A percentile compares a stretch with the other conserved stretches of the same genome.
Evolutionary conservation across 2,329 filamentous ascomycete species (phyloP).

Genomic region (Ophiostoma australiae): DNA sequence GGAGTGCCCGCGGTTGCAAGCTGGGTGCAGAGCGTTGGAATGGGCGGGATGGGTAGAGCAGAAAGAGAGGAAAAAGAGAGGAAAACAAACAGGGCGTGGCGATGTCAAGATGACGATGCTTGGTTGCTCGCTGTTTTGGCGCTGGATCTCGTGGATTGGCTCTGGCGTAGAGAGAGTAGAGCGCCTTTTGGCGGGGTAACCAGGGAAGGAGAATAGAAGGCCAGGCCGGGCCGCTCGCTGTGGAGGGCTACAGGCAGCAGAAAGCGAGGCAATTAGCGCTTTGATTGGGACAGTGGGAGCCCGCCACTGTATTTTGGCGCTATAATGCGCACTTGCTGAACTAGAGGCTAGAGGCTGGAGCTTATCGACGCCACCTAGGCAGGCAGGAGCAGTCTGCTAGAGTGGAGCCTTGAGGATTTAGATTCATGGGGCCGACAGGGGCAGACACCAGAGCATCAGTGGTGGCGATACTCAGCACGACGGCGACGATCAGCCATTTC

Average conservation of each 20-base stretch:
- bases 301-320: constrained; percentile 12
- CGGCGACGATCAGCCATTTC: neutral
- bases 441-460: neutral
- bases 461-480: neutral
- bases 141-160: constrained; percentile 1
- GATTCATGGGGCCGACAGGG: neutral
- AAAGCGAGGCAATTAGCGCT: constrained; percentile 4
- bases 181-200: constrained; percentile 23
- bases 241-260: constrained; percentile 12
- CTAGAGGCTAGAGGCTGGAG: neutral
- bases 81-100: neutral
- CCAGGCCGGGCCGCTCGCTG: neutral
- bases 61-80: neutral
- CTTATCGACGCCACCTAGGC: constrained; percentile 13
- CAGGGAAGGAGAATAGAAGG: constrained; percentile 2
- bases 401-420: constrained; percentile 2
- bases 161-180: neutral
- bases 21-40: neutral
- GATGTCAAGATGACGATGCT: constrained; percentile 16
- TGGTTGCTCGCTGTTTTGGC: constrained; percentile 9
- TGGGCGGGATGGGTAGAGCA: neutral
- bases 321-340: neutral
- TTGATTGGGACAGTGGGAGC: neutral
- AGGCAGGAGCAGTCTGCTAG: constrained; percentile 9
- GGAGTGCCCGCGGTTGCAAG: neutral